These are phyloP conservation scores for Camellia lanceoleosa DNA, from an alignment of 148 eudicot genomes.

Conservation along the genomic window DNA sequence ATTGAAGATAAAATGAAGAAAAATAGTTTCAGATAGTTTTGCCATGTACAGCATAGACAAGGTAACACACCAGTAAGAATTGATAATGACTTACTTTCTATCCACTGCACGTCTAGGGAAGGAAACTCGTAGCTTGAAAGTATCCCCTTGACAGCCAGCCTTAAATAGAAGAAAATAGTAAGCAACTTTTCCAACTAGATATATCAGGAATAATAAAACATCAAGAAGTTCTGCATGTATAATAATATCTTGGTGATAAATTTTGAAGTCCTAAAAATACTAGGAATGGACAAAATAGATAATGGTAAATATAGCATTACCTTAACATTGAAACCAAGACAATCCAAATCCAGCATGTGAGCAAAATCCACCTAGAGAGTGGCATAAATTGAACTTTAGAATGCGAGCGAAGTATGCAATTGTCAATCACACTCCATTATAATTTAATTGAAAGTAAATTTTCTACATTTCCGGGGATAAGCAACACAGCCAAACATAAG, in stretches of 20 bases:
- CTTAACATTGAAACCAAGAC: conserved; percentile 91
- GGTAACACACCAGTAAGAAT: not conserved
- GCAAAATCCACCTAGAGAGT: conserved; percentile 84
- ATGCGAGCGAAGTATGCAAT: not conserved
- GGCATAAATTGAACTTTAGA: conserved; percentile 5
- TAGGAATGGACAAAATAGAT: not conserved
- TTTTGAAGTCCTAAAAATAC: not conserved
- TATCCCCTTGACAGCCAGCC: conserved; percentile 70
- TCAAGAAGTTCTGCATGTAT: not conserved
- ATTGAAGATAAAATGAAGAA: no score
- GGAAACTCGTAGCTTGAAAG: conserved; percentile 86
- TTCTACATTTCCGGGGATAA: not conserved
- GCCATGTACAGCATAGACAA: not conserved
- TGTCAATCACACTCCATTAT: not conserved
- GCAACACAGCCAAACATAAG: not conserved
- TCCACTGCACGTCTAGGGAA: conserved; percentile 88
- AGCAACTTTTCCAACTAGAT: not conserved
- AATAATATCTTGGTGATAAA: not conserved
- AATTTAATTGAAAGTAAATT: not conserved
- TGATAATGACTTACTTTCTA: conserved; percentile 67
- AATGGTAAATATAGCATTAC: conserved; percentile 31
- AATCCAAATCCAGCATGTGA: conserved; percentile 76
- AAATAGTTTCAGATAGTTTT: not conserved
- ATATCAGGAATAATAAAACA: not conserved
- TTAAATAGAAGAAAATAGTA: conserved; percentile 25